phyloP scores from a whole-genome alignment of 352 stramenopile genomes.

The Detonula confervacea region DNA sequence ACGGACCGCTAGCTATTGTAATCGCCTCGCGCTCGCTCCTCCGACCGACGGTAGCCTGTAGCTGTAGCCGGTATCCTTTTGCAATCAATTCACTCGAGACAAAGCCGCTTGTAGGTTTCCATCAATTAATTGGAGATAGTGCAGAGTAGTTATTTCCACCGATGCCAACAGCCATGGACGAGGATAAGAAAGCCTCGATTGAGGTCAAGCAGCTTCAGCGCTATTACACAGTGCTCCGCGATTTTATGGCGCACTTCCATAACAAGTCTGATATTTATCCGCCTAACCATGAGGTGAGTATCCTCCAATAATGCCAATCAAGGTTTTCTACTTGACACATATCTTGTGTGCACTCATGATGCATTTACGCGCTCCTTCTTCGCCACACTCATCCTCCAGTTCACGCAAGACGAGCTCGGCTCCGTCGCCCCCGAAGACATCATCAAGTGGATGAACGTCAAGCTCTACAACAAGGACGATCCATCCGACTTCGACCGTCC shows the following conservation, averaged over 20 bases:
- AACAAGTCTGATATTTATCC: constrained; percentile 20
- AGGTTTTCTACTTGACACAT: too few relatives aligned
- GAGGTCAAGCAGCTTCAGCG: constrained; percentile 25
- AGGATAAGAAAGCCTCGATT: background rate
- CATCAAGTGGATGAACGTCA: constrained; percentile 29
- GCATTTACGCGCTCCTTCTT: background rate
- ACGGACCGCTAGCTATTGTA: too few relatives aligned
- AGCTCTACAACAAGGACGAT: constrained; percentile 30
- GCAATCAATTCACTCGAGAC: background rate
- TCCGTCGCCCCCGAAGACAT: constrained; percentile 20
- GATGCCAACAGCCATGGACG: constrained; percentile 13
- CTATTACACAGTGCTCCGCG: constrained; percentile 22
- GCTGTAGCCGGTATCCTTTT: background rate
- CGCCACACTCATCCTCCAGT: background rate
- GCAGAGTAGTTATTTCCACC: too few relatives aligned
- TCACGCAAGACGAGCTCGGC: constrained; percentile 34
- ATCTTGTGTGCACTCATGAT: too few relatives aligned
- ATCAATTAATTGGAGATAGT: too few relatives aligned
- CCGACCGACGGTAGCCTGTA: too few relatives aligned
- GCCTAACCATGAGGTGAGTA: constrained; percentile 26
- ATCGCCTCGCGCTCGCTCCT: too few relatives aligned
- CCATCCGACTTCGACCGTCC: background rate
- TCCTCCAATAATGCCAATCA: too few relatives aligned
- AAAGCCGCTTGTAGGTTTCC: background rate
- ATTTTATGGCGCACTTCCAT: constrained; percentile 40